A percentile compares a stretch with the other conserved stretches of the same genome.
These are phyloP conservation scores for Kingdonia uniflora DNA, from an alignment of 164 flowering plant species.

Conservation along the genomic window DNA sequence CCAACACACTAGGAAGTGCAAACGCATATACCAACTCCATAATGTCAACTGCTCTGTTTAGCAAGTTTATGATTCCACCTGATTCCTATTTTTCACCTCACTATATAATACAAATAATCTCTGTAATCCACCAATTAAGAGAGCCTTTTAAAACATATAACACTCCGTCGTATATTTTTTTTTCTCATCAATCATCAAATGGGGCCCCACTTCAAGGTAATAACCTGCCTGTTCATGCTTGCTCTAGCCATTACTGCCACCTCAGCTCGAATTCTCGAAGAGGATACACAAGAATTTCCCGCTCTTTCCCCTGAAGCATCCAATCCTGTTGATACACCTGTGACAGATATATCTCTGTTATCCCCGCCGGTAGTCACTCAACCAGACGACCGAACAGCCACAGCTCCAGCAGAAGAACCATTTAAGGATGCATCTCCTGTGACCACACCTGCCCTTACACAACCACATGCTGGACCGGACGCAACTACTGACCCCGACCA, in stretches of 20 bases:
- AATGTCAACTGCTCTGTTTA: background rate
- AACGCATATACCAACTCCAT: background rate
- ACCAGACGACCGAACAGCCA: too few relatives aligned
- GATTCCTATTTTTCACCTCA: background rate
- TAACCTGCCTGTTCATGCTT: conserved; percentile 22
- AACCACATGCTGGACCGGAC: conserved; percentile 3
- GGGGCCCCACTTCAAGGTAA: conserved; percentile 17
- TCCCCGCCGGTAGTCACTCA: too few relatives aligned
- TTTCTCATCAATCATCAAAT: conserved; percentile 9
- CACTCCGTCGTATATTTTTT: too few relatives aligned
- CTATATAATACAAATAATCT: background rate
- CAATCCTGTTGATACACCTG: conserved; percentile 2
- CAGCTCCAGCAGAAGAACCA: too few relatives aligned
- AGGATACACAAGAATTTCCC: conserved; percentile 19
- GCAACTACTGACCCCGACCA: conserved; percentile 11
- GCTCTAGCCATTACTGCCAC: conserved; percentile 25
- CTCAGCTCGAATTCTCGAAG: conserved; percentile 47
- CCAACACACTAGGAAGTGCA: background rate
- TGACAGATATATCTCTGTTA: too few relatives aligned
- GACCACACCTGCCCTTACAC: conserved; percentile 1
- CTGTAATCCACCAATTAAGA: too few relatives aligned
- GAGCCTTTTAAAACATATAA: too few relatives aligned
- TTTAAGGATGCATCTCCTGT: conserved; percentile 8
- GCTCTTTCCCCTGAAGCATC: conserved; percentile 7
- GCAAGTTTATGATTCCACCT: background rate